Conservation (phyloP, 495 filamentous ascomycete species). For the Penicillium manginii region DNA sequence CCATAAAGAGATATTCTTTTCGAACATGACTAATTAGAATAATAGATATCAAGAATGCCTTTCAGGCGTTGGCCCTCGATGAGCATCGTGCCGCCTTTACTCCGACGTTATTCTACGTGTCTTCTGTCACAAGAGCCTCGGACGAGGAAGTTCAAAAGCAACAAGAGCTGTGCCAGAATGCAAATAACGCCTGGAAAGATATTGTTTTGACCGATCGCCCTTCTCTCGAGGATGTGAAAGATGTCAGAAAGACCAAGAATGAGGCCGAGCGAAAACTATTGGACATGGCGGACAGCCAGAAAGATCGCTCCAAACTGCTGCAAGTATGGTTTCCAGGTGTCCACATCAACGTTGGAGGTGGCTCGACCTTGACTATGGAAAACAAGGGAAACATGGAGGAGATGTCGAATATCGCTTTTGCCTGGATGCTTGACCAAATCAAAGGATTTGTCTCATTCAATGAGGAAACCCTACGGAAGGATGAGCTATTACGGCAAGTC, state of each 20-base stretch:
- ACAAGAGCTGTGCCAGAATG: background rate
- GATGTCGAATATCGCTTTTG: constrained; percentile 18
- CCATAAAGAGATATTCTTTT: constrained; percentile 12
- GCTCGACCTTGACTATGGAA: constrained; percentile 8
- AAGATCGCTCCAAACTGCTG: constrained; percentile 7
- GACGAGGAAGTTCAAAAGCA: background rate
- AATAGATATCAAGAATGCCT: constrained; percentile 55
- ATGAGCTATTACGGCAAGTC: background rate
- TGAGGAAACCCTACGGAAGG: constrained; percentile 1
- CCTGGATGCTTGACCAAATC: constrained; percentile 20
- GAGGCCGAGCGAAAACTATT: constrained; percentile 3
- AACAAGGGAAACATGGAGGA: constrained; percentile 18
- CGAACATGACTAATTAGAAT: constrained; percentile 2
- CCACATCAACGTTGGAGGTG: constrained; percentile 18
- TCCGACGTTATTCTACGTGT: constrained; percentile 7
- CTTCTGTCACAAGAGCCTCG: background rate
- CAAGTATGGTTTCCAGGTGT: constrained; percentile 18
- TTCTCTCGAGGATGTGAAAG: background rate
- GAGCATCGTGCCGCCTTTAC: constrained; percentile 9
- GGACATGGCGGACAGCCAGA: constrained; percentile 5
- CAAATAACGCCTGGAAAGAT: constrained; percentile 1
- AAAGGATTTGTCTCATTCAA: constrained; percentile 10
- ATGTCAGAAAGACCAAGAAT: background rate
- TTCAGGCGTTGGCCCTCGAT: constrained; percentile 54
- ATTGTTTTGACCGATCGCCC: constrained; percentile 1